Evolutionary conservation across 2,329 filamentous ascomycete species (phyloP).

Genomic region (Xylaria sp.): DNA sequence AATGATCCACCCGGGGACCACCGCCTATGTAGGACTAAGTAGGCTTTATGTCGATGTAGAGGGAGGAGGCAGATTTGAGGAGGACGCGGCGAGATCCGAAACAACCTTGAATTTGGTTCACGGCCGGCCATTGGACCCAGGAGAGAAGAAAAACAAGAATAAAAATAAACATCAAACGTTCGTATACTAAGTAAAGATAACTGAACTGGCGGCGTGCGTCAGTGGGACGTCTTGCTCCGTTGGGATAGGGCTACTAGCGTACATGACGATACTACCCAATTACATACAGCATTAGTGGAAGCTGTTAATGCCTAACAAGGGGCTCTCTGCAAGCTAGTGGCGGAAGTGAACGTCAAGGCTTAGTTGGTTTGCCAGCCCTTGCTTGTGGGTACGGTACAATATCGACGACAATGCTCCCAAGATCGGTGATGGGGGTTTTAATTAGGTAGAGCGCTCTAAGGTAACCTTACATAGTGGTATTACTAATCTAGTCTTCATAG

Average conservation of each 20-base stretch:
- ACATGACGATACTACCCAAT: neutral
- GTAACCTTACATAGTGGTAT: neutral
- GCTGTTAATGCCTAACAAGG: neutral
- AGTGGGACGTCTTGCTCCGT: neutral
- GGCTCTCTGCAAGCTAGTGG: no score
- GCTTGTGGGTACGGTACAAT: neutral
- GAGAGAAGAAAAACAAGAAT: neutral
- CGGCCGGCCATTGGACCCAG: no score
- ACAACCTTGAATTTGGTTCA: no score
- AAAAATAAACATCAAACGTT: neutral
- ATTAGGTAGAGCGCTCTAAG: neutral
- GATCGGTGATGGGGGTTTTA: neutral
- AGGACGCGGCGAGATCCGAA: no score
- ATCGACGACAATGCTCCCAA: neutral
- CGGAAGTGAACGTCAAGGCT: no score
- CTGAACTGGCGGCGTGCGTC: neutral
- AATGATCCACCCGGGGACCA: no score
- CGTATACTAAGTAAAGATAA: neutral
- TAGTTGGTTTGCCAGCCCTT: no score
- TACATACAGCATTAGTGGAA: neutral
- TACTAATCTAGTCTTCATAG: neutral
- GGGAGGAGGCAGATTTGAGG: no score
- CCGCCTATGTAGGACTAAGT: no score
- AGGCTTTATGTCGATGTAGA: no score
- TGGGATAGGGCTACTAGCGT: neutral